Conservation (phyloP, 2,329 filamentous ascomycete genomes). For the Hortaea werneckii region DNA sequence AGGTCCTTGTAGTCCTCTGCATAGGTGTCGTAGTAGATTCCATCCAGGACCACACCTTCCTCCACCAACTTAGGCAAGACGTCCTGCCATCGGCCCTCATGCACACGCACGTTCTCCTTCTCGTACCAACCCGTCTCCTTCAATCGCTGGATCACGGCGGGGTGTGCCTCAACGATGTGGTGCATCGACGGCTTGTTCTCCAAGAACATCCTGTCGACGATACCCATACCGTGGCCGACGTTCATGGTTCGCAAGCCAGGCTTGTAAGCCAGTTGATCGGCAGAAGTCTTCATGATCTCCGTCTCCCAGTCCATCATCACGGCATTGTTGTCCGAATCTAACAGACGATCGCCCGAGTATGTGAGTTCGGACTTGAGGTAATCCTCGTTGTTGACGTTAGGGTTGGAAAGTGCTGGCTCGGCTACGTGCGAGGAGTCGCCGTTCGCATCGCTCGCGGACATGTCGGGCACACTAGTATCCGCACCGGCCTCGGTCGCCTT, state of each 20-base stretch:
- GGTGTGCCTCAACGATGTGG: slow-evolving; percentile 44
- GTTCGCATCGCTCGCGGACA: slow-evolving; percentile 18
- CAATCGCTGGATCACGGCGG: slow-evolving; percentile 37
- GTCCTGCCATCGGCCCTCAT: slow-evolving; percentile 42
- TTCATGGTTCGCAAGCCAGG: slow-evolving; percentile 38
- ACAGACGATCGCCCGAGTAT: slow-evolving; percentile 37
- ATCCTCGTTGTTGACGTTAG: slow-evolving; percentile 35
- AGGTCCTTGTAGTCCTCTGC: slow-evolving; percentile 86
- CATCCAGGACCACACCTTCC: slow-evolving; percentile 36
- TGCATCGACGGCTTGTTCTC: slow-evolving; percentile 34
- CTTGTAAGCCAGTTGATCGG: slow-evolving; percentile 31
- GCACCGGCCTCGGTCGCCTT: slow-evolving; percentile 5
- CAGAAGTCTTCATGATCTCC: slow-evolving; percentile 38
- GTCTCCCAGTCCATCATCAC: slow-evolving; percentile 47
- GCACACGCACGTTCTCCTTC: slow-evolving; percentile 39
- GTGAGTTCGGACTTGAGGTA: slow-evolving; percentile 40
- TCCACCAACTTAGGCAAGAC: slow-evolving; percentile 36
- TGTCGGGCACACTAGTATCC: slow-evolving; percentile 12
- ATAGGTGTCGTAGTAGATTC: slow-evolving; percentile 92
- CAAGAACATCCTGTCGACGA: slow-evolving; percentile 39
- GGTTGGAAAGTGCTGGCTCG: slow-evolving; percentile 20
- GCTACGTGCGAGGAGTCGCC: slow-evolving; percentile 14
- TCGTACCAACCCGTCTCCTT: slow-evolving; percentile 38
- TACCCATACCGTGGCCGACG: slow-evolving; percentile 43
- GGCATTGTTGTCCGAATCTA: slow-evolving; percentile 40